Evolutionary conservation across 2,329 filamentous ascomycete genomes (phyloP), one percentile per base, ranked within the genome.

Genomic region (Claviceps africana): DNA sequence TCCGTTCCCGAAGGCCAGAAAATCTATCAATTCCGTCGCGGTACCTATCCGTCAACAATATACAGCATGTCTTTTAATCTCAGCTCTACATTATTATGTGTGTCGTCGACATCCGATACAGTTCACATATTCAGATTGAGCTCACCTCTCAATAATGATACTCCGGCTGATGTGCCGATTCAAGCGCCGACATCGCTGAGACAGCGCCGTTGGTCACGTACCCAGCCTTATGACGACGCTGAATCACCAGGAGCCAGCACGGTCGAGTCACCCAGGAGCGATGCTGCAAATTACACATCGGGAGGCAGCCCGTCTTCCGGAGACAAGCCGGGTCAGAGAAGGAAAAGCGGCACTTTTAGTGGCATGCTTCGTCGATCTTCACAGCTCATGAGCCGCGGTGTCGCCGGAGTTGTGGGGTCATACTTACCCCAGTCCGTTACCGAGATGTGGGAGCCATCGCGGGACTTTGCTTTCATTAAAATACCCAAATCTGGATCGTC

Each of bases 11-110:
- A 83, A 57, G 93, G 88, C 11, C 84, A 91, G 62, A 98, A 97
- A 67, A 77, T 98, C 19, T 97, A 90, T 67, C 91, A 98, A 65
- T 98, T 98, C 70, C 82, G 93, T 54, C 82, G 93, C 57, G 93
- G 93, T 44, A 96, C 91, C 2, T 96, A 96, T 68, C 93, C 93
- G 0, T 90, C 90, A 1, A 85, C 88, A 42, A 98, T 98, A 60
- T 96, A 90, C 71, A 95, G 89, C 78, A 96, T 98, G 89, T 95
- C 90, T 1, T 98, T 98, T 71, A 98, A 98, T 67, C 83, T 89
- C 48, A 89, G 86, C 54, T 95, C 90, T 2, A 95, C 90, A 1
- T 75, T 98, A 11, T 79, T 98, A 37, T 96, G 90, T 62, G 90
- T 98, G 42, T 97, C 93, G 5, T 97, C 91, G 3, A 90, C 89